Conservation (phyloP, 805 yeast genomes). For the Ogataea philodendri region DNA sequence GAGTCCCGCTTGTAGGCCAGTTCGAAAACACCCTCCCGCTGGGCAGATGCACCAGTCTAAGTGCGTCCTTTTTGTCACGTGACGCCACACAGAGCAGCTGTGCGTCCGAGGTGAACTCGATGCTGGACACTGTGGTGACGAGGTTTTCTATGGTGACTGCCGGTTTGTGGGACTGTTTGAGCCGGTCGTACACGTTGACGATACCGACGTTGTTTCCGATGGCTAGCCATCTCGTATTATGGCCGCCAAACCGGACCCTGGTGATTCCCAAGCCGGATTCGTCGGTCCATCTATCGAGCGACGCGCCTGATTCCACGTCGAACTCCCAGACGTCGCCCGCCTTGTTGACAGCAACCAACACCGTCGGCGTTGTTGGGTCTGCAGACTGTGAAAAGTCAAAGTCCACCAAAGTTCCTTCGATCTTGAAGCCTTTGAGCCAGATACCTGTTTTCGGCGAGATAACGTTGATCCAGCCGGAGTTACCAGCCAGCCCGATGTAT, state of each 20-base stretch:
- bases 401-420: slow-evolving; percentile 84
- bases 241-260: slow-evolving; percentile 67
- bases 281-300: slow-evolving; percentile 76
- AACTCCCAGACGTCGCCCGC: slow-evolving; percentile 93
- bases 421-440: slow-evolving; percentile 81
- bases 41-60: slow-evolving; percentile 84
- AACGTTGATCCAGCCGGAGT: slow-evolving; percentile 87
- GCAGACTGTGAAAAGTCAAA: slow-evolving; percentile 54
- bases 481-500: slow-evolving; percentile 74
- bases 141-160: slow-evolving; percentile 70
- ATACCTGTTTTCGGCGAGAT: slow-evolving; percentile 77
- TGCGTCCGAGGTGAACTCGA: slow-evolving; percentile 81
- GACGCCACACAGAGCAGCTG: slow-evolving; percentile 86
- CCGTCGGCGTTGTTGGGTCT: slow-evolving; percentile 34
- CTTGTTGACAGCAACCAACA: slow-evolving; percentile 61
- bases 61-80: slow-evolving; percentile 79
- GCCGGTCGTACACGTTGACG: slow-evolving; percentile 79
- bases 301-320: slow-evolving; percentile 47
- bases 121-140: slow-evolving; percentile 72
- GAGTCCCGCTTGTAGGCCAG: slow-evolving; percentile 98
- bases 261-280: slow-evolving; percentile 85
- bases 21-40: slow-evolving; percentile 81
- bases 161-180: slow-evolving; percentile 40
- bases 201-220: slow-evolving; percentile 87
- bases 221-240: slow-evolving; percentile 75